phyloP scores from a whole-genome alignment of 1,139 yeast genomes.

The Debaryomyces singareniensis region DNA sequence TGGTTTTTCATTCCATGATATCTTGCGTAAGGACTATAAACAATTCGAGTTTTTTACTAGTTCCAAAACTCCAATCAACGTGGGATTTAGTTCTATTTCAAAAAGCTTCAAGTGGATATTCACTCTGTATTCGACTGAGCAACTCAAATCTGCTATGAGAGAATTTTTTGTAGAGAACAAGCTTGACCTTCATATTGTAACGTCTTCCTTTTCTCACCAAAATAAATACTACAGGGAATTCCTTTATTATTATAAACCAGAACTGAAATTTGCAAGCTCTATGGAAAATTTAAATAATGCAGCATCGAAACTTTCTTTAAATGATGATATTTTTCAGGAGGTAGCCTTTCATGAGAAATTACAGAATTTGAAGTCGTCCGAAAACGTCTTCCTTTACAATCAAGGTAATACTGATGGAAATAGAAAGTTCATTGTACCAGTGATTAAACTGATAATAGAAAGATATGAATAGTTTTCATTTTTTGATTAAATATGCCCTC shows the following conservation, averaged over 20 bases:
- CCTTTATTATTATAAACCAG: conserved; percentile 26
- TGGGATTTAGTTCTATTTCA: conserved; percentile 77
- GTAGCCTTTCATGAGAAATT: conserved; percentile 1
- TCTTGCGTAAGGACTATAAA: conserved; percentile 79
- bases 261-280: conserved; percentile 4
- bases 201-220: conserved; percentile 52
- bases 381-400: conserved; percentile 28
- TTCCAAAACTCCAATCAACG: conserved; percentile 15
- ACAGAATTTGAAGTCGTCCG: background rate
- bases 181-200: conserved; percentile 52
- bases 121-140: conserved; percentile 20
- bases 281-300: conserved; percentile 20
- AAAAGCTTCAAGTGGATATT: conserved; percentile 57
- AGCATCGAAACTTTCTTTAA: conserved; percentile 23
- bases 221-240: conserved; percentile 52
- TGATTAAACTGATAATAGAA: conserved; percentile 29
- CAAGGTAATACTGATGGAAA: conserved; percentile 60
- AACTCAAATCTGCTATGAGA: conserved; percentile 32
- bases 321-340: conserved; percentile 13
- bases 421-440: conserved; percentile 84
- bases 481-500: conserved; percentile 2
- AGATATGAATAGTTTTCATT: background rate
- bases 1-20: conserved; percentile 53
- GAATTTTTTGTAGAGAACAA: conserved; percentile 28
- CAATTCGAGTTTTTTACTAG: conserved; percentile 45